These are phyloP conservation scores for Phlegmacium glaucopus DNA, from an alignment of 768 basidiomycete genomes.

Conservation along the genomic window DNA sequence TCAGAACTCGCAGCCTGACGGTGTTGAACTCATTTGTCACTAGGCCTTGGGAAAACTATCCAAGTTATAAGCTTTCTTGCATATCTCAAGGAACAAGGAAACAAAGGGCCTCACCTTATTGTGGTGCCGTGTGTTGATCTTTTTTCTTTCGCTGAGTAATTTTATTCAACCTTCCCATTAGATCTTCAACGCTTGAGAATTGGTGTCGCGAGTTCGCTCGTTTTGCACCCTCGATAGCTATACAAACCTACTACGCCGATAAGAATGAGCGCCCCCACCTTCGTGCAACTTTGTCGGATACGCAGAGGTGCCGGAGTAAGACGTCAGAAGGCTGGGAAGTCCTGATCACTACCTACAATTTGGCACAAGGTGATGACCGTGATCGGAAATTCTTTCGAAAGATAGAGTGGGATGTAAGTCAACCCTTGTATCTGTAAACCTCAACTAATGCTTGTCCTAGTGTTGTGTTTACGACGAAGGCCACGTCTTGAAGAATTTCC, in stretches of 20 bases:
- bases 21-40: slow-evolving; percentile 1
- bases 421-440: neutral
- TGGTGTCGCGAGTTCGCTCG: slow-evolving; percentile 96
- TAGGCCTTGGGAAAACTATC: slow-evolving; percentile 97
- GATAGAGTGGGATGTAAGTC: slow-evolving; percentile 88
- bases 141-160: slow-evolving; percentile 1
- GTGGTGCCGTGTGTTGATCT: slow-evolving; percentile 81
- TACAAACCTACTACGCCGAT: slow-evolving; percentile 91
- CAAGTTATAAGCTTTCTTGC: slow-evolving; percentile 98
- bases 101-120: slow-evolving; percentile 84
- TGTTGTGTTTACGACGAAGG: slow-evolving; percentile 96
- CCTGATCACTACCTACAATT: slow-evolving; percentile 92
- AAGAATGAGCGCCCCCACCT: slow-evolving; percentile 81
- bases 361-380: slow-evolving; percentile 85
- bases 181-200: slow-evolving; percentile 95
- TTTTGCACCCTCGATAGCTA: slow-evolving; percentile 82
- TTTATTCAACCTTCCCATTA: slow-evolving; percentile 23
- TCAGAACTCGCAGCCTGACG: neutral
- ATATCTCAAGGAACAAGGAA: slow-evolving; percentile 75
- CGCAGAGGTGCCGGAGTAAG: slow-evolving; percentile 43
- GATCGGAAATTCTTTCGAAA: slow-evolving; percentile 93
- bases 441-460: slow-evolving; percentile 37
- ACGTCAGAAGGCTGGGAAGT: slow-evolving; percentile 80
- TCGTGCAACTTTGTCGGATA: slow-evolving; percentile 67
- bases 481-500: slow-evolving; percentile 95